Evolutionary conservation across 176 grass and related monocot species (phyloP).

Genomic region (bread wheat (Triticum aestivum)): DNA sequence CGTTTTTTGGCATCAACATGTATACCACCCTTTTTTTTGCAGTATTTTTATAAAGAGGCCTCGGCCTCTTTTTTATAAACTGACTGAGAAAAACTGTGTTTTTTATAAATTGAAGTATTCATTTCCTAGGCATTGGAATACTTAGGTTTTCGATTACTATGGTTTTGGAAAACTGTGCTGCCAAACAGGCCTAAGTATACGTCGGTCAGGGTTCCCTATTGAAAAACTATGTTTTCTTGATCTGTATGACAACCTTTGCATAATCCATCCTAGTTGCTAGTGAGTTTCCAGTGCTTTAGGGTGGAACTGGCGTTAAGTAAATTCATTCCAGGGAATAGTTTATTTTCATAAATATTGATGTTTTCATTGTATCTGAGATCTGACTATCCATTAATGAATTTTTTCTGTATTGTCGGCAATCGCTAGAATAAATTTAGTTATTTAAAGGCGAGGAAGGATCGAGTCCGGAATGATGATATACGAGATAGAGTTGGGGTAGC

Average conservation of each 20-base stretch:
- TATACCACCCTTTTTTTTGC: background rate
- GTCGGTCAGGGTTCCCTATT: no score
- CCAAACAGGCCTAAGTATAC: background rate
- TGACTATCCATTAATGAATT: conserved; percentile 1
- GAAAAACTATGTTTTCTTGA: conserved; percentile 1
- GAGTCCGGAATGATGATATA: no score
- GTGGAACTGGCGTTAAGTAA: background rate
- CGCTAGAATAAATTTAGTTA: background rate
- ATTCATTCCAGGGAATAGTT: background rate
- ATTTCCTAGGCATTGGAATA: background rate
- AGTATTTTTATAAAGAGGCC: background rate
- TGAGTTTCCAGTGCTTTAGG: background rate
- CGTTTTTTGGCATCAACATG: background rate
- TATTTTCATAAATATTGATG: conserved; percentile 6
- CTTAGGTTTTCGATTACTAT: background rate
- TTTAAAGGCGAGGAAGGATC: background rate
- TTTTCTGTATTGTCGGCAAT: background rate
- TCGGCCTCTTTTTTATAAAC: background rate
- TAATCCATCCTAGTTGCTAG: background rate
- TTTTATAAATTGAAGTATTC: background rate
- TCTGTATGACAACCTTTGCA: background rate
- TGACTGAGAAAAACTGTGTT: background rate
- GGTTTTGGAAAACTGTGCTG: background rate
- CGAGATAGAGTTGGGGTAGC: no score
- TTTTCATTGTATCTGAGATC: background rate